Base-by-base conservation (phyloP, 2,329 filamentous ascomycete species). In the Fonsecaea pugnacius region DNA sequence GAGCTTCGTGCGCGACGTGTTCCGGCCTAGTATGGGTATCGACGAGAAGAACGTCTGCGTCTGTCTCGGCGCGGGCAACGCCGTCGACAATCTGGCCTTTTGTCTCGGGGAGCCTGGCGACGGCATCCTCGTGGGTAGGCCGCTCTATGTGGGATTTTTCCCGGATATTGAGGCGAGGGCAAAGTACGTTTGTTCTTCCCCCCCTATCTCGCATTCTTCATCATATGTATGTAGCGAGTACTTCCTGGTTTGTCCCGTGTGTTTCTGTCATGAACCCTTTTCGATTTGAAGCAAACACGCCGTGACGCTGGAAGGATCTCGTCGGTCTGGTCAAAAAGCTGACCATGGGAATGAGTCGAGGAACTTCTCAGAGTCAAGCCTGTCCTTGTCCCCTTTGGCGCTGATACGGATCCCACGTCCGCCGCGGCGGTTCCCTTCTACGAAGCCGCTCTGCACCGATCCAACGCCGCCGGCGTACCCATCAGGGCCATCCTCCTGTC, bases 91-190 rank as follows among this genome's bases (percentile, higher is more conserved):
- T 71, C 72, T 82, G 10, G 78, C 75, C 0, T 80, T 76, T 59
- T 75, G 72, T 10, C 65, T 84, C 1, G 78, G 75, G 8, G 78
- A 81, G 58, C 72, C 74, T 0, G 78, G 78, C 0, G 80, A 84
- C 51, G 81, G 76, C 1, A 77, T 85, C 21, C 68, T 85, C 10
- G 71, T 82, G 2, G 77, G 74, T 33, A 72, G 78, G 14, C 82
- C 83, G 0, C 75, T 79, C 6, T 85, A 85, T 62, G 78, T 78
- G 18, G 75, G 79, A 16, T 85, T 85, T 60, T 75, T 79, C 24
- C 71, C 78, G 1, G 83, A 85, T 68, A 80, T 84, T 51, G 78
- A 78, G 0, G 76, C 78, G 18, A 78, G 79, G 57, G 77, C 81
- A 0, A 65, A 67, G 62, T 63, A 52, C 50, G 64, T 63, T 7